Evolutionary conservation across 2,329 filamentous ascomycete genomes (phyloP), one percentile per base, ranked within the genome.

Genomic region (Penicillium brevicompactum): DNA sequence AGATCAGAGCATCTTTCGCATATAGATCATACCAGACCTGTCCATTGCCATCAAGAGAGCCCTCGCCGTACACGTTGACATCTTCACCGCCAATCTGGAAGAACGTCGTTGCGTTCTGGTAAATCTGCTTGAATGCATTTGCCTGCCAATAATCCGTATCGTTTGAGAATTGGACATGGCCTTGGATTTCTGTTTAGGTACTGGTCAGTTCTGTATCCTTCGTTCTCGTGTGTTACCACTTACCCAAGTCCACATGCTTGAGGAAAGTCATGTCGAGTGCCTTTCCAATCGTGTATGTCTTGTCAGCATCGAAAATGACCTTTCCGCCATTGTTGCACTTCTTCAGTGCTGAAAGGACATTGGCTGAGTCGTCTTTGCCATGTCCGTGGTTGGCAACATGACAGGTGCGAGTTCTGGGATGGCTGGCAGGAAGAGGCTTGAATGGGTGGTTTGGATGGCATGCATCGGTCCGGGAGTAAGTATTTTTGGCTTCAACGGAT

Each of bases 141-240:
- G 78, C 79, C 59, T 86, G 80, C 87, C 87, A 90, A 71, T 89
- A 90, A 60, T 84, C 80, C 1, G 85, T 86, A 66, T 90, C 84
- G 48, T 86, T 81, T 52, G 82, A 83, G 73, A 90, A 90, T 53
- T 82, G 76, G 18, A 89, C 78, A 21, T 79, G 80, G 21, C 84
- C 85, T 64, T 82, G 80, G 56, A 86, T 81, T 58, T 84, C 82
- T 83, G 54, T 21, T 51, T 32, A 30, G 41, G 50, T 21, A 46
- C 37, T 11, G 34, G 16, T 53, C 24, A 54, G 49, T 22, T 42
- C 0, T 6, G 18, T 41, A 10, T n/a, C 9, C 6, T 21, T 8
- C 2, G 16, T n/a, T 18, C 8, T 41, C 2, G 16, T 8, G 5
- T 21, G 38, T 18, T 18, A 1, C 38, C 38, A 57, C 53, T 75